Evolutionary conservation across 345 rosid genomes (phyloP).

Genomic region (Passiflora organensis): DNA sequence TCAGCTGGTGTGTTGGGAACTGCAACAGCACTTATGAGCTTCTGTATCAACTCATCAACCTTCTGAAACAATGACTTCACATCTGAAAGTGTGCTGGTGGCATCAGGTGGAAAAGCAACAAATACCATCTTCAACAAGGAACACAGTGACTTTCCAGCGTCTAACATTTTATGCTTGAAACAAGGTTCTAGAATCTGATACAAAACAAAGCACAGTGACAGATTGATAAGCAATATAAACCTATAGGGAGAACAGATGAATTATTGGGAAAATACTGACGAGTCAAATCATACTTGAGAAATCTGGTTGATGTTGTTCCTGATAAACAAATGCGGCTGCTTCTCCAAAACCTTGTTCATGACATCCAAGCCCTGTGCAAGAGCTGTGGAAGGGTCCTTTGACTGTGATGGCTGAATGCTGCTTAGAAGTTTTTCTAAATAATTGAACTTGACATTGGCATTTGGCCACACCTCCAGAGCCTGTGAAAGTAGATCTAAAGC

Average conservation of each 20-base stretch:
- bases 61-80: conserved; percentile 75
- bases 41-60: conserved; percentile 85
- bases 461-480: conserved; percentile 98
- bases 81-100: conserved; percentile 58
- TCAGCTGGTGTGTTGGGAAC: conserved; percentile 70
- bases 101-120: conserved; percentile 79
- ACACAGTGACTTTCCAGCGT: conserved; percentile 93
- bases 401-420: conserved; percentile 87
- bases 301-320: conserved; percentile 89
- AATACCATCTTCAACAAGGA: conserved; percentile 93
- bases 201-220: not conserved
- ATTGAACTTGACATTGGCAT: conserved; percentile 94
- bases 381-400: conserved; percentile 91
- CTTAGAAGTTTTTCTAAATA: conserved; percentile 84
- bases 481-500: conserved; percentile 89
- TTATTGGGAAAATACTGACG: conserved; percentile 1
- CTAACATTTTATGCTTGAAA: conserved; percentile 88
- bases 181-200: conserved; percentile 93
- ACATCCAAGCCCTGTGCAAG: conserved; percentile 99
- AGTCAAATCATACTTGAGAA: conserved; percentile 56
- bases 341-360: conserved; percentile 97
- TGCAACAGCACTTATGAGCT: conserved; percentile 62
- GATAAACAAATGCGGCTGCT: conserved; percentile 90
- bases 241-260: not conserved
- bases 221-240: not conserved